Evolutionary conservation across 768 basidiomycete genomes (phyloP), one percentile per base, ranked within the genome.

Genomic region (Fistulinella prunicolor): DNA sequence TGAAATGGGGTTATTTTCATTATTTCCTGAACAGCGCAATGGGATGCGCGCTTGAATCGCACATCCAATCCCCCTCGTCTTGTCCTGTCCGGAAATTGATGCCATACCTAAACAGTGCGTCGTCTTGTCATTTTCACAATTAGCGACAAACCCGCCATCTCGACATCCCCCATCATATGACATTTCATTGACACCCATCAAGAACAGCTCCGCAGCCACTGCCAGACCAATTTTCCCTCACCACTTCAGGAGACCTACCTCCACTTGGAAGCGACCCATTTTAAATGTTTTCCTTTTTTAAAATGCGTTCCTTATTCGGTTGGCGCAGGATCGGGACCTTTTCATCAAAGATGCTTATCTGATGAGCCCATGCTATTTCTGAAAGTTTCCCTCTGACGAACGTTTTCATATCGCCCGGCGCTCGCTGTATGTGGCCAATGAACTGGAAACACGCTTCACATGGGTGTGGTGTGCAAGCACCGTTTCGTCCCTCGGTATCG

Each of bases 341-440:
- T 66, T 59, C 49, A 59, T 59, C 34, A 34, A 44, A 44, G 24
- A 35, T 29, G 30, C 46, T 51, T 55, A 66, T 66, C 56, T 64
- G 61, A 61, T 58, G 51, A 28, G 26, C 10, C 26, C 2, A 26
- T 38, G 39, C 42, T 44, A 48, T 55, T 39, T 56, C 47, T 53
- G 58, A 26, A 9, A 24, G 9, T 50, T 38, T 52, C 50, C 59
- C 9, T 14, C 9, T 32, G 46, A 51, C 59, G 9, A 54, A 58
- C 58, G 32, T 49, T 39, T 55, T 55, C 61, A 63, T 62, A 62
- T 55, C 55, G 55, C 60, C 52, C 55, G 58, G 50, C 44, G 38
- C 37, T 57, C 30, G 40, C 49, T 34, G 37, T 59, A 42, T 41
- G 47, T 51, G 34, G 32, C 45, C 56, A 49, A 29, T 52, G 36